Evolutionary conservation across 371 early-diverging fungal species (phyloP).

Genomic region (Fennellomyces sp.): DNA sequence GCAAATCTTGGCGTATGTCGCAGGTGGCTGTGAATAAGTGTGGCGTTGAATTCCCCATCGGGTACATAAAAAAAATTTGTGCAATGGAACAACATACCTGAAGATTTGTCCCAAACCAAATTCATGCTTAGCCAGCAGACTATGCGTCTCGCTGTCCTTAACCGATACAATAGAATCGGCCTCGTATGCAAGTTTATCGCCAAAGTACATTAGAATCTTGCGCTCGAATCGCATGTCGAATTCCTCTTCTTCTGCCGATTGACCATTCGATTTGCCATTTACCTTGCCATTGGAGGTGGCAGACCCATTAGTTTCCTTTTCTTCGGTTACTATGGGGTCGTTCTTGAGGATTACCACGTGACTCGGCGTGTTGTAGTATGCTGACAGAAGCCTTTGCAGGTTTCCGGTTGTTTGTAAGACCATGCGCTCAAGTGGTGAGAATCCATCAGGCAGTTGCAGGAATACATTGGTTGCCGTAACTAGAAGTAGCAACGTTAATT

Average conservation of each 20-base stretch:
- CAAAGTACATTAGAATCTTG: constrained; percentile 44
- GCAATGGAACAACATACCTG: constrained; percentile 23
- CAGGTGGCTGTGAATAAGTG: constrained; percentile 28
- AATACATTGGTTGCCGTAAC: constrained; percentile 45
- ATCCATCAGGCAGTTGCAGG: constrained; percentile 37
- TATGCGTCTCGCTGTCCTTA: constrained; percentile 31
- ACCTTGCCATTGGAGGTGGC: not conserved
- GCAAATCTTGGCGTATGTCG: constrained; percentile 41
- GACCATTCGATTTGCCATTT: not conserved
- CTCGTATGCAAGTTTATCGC: constrained; percentile 37
- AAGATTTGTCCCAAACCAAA: constrained; percentile 54
- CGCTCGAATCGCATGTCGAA: constrained; percentile 33
- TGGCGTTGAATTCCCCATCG: not conserved
- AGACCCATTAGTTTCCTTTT: not conserved
- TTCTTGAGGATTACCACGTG: constrained; percentile 44
- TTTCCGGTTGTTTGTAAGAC: constrained; percentile 47
- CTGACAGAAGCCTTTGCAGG: constrained; percentile 43
- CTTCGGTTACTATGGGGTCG: constrained; percentile 6
- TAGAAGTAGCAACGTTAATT: too few relatives aligned
- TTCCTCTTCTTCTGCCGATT: not conserved
- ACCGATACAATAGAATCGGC: constrained; percentile 47
- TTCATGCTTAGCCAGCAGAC: constrained; percentile 45
- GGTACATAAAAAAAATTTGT: not conserved
- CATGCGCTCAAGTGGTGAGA: constrained; percentile 48
- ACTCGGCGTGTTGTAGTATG: constrained; percentile 49